phyloP scores from a whole-genome alignment of 1,284 basidiomycete genomes.

The Malassezia furfur region DNA sequence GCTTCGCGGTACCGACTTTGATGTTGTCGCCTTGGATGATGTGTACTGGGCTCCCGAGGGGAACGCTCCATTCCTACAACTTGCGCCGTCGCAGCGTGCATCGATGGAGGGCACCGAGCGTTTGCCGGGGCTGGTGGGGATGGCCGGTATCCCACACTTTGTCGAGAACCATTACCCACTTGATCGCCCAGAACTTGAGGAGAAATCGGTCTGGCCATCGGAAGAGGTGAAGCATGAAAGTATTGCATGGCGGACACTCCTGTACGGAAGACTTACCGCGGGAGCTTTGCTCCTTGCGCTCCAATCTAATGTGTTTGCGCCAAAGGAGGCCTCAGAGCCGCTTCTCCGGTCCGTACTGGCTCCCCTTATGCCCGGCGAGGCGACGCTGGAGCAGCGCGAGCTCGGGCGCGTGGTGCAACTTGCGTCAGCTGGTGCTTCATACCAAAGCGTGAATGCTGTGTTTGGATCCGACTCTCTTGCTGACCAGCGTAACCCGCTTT shows the following conservation, averaged over 20 bases:
- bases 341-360: conserved; percentile 8
- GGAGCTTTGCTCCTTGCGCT: conserved; percentile 4
- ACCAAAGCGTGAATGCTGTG: neutral
- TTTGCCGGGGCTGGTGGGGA: conserved; percentile 7
- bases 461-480: neutral
- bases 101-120: neutral
- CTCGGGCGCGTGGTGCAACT: conserved; percentile 1
- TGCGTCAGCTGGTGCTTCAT: conserved; percentile 5
- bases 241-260: conserved; percentile 8
- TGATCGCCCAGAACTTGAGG: conserved; percentile 22
- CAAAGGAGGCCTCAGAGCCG: neutral
- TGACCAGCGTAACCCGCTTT: conserved; percentile 9
- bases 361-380: conserved; percentile 2
- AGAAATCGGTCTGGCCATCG: conserved; percentile 16
- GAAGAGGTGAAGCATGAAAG: neutral
- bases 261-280: conserved; percentile 10
- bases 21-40: conserved; percentile 24
- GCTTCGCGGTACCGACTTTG: conserved; percentile 24
- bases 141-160: conserved; percentile 19
- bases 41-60: conserved; percentile 30
- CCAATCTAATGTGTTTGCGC: neutral
- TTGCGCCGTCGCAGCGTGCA: conserved; percentile 5
- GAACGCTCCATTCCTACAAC: conserved; percentile 28
- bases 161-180: conserved; percentile 28
- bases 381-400: conserved; percentile 2